Evolutionary conservation across 306 rosid genomes (phyloP).

Genomic region (Rosa lucieae): DNA sequence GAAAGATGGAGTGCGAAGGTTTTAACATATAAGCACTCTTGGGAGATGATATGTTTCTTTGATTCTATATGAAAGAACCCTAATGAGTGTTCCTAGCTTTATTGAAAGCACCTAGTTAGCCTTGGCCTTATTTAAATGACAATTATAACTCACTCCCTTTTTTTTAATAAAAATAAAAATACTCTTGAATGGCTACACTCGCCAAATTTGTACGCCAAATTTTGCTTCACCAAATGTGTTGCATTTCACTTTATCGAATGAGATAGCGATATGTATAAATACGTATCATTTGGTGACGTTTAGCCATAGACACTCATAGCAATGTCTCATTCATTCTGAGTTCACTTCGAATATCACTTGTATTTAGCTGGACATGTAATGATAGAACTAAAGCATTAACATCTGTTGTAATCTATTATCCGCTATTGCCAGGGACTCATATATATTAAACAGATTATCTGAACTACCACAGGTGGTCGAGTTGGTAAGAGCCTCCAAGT

Average conservation of each 20-base stretch:
- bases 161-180: neutral
- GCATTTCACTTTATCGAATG: too few species aligned
- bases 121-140: conserved; percentile 25
- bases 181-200: neutral
- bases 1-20: conserved; percentile 37
- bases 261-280: neutral
- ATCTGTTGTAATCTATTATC: too few species aligned
- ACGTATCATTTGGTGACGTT: neutral
- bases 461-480: too few species aligned
- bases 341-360: neutral
- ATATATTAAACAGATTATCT: neutral
- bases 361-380: neutral
- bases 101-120: conserved; percentile 29
- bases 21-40: conserved; percentile 47
- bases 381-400: neutral
- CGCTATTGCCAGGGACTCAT: too few species aligned
- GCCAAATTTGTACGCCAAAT: neutral
- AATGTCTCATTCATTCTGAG: neutral
- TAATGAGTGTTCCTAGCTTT: conserved; percentile 40
- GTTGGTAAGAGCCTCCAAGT: too few species aligned
- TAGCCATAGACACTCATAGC: neutral
- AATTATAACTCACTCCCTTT: conserved; percentile 1
- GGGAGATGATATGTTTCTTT: conserved; percentile 40
- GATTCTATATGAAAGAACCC: conserved; percentile 31
- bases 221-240: too few species aligned